Base-by-base conservation (phyloP, 345 rosid species). In the Draba incana region DNA sequence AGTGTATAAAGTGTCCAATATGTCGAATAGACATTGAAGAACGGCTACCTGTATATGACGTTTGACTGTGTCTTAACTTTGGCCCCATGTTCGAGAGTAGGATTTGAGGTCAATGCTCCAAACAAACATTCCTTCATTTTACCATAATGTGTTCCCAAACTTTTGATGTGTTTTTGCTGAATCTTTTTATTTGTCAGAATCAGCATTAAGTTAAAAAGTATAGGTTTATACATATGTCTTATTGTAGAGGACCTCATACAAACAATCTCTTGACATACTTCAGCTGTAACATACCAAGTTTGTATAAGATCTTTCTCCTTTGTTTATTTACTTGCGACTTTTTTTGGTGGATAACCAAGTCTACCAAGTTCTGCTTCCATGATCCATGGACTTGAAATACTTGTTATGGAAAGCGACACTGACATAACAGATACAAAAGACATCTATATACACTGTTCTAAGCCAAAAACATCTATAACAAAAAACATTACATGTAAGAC, bases 1-100 rank as follows among this genome's bases (percentile, higher is more conserved):
- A 85, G 83, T 94, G 99, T 75, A 86, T 81, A 69, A 89, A 84
- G 70, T 94, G 99, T 74, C 99, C 99, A 2, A 83, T 91, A 45
- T 94, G 99, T 79, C 90, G 97, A 10, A 61, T 83, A 60, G 52
- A 71, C 54, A 82, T 94, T 0, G 86, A 92, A 70, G 88, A 92
- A 74, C 84, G 96, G 47, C 75, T 94, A 59, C 81, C 96, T 48
- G 99, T 94, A 71, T 94, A 87, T 64, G 98, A 94, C 74, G 97
- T 91, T 65, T 94, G 84, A 76, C 49, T 44, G 9, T 33, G 61
- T 66, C 61, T 20, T 74, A 65, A 75, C 73, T 46, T 41, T 31
- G 58, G 59, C 74, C 31, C 31, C 31, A 13, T 75, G 59, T 24
- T 62, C 53, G 14, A 12, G 38, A 53, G 35, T 61, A 62, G 74